These are phyloP conservation scores for Russula abietina DNA, from an alignment of 768 basidiomycete genomes.

Conservation along the genomic window DNA sequence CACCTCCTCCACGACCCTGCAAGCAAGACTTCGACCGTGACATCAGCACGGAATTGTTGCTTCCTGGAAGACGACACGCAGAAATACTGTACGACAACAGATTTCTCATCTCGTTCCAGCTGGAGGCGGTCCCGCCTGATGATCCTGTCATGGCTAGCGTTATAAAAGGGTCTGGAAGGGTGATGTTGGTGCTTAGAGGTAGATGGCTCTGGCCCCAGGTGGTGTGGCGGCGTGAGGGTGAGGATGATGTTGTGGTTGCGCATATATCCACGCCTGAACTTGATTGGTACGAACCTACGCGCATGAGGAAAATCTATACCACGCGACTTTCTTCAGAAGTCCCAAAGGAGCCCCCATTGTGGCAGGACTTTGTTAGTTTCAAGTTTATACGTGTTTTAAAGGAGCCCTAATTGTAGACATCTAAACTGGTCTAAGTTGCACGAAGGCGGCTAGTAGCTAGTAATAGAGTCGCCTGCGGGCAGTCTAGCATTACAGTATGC, in stretches of 20 bases:
- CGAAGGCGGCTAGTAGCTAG: background rate
- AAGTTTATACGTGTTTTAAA: slow-evolving; percentile 25
- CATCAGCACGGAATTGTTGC: slow-evolving; percentile 29
- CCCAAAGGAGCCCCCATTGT: background rate
- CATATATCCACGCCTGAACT: slow-evolving; percentile 14
- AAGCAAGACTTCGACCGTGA: slow-evolving; percentile 36
- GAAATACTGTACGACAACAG: slow-evolving; percentile 60
- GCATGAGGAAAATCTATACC: slow-evolving; percentile 5
- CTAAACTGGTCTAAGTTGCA: background rate
- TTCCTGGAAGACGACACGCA: slow-evolving; percentile 26
- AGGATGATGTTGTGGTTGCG: slow-evolving; percentile 20
- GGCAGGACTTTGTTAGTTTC: slow-evolving; percentile 17
- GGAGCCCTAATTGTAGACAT: slow-evolving; percentile 17
- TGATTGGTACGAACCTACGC: slow-evolving; percentile 17
- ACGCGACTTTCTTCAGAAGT: background rate
- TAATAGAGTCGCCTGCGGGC: background rate
- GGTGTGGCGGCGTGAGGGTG: slow-evolving; percentile 25
- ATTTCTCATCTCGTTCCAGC: slow-evolving; percentile 48
- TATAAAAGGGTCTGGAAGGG: slow-evolving; percentile 21
- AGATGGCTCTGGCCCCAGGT: slow-evolving; percentile 48
- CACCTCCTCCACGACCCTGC: slow-evolving; percentile 37
- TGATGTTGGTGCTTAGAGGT: slow-evolving; percentile 37
- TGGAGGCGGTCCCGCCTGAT: slow-evolving; percentile 38
- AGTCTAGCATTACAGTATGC: background rate
- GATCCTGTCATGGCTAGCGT: slow-evolving; percentile 32